Percentiles rank a stretch among this genome's conserved stretches.
Conservation (phyloP, 345 rosid genomes). For the Firmiana major region DNA sequence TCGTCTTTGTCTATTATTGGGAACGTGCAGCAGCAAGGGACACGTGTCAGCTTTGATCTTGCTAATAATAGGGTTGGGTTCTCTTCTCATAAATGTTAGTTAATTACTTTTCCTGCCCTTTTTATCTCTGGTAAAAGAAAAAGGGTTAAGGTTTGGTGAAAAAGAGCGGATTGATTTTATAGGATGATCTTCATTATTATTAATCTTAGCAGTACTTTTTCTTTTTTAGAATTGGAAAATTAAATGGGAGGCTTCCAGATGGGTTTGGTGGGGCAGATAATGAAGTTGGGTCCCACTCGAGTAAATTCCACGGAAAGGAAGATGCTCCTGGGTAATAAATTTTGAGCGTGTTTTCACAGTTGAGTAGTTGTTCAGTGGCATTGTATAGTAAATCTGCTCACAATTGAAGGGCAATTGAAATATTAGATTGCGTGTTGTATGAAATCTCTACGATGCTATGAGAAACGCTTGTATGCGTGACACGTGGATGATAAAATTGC, state of each 20-base stretch:
- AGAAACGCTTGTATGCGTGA: conserved; percentile 16
- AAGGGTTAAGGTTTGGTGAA: too few species aligned
- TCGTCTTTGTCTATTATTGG: conserved; percentile 82
- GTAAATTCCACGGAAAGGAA: neutral
- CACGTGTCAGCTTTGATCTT: conserved; percentile 79
- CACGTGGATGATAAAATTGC: conserved; percentile 14
- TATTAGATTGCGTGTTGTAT: neutral
- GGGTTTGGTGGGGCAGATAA: neutral
- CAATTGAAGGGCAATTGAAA: neutral
- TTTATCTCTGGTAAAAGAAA: conserved; percentile 9
- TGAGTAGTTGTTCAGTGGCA: neutral
- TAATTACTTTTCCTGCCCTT: neutral
- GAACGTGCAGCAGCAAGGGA: conserved; percentile 94
- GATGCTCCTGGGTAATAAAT: neutral
- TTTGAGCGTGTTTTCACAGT: neutral
- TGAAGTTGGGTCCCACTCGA: neutral
- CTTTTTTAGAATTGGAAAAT: neutral
- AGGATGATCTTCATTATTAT: conserved; percentile 20
- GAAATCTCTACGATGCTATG: neutral
- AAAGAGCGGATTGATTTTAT: neutral
- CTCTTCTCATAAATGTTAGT: conserved; percentile 58
- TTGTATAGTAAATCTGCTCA: neutral
- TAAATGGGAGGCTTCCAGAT: neutral
- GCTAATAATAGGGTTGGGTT: conserved; percentile 61
- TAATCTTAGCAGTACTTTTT: neutral